Percentiles rank a stretch among this genome's conserved stretches.
Evolutionary conservation across 352 stramenopile species (phyloP).

Genomic region (Hyaloperonospora brassicae): DNA sequence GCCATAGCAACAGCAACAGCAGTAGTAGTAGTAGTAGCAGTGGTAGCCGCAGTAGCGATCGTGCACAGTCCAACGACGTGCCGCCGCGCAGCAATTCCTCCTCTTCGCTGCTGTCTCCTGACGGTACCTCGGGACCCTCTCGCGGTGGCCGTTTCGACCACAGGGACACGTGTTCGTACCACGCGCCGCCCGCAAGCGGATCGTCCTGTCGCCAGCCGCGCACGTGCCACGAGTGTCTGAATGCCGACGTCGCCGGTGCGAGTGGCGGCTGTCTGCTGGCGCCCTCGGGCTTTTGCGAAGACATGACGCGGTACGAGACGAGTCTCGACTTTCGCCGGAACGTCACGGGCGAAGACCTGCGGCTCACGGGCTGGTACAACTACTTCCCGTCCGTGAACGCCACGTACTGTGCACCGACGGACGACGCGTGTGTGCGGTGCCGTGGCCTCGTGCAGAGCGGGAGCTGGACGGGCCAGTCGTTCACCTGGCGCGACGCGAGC

Average conservation of each 20-base stretch:
- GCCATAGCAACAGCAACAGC: conserved; percentile 9
- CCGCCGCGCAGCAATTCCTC: conserved; percentile 3
- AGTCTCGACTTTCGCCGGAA: conserved; percentile 54
- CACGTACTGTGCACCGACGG: conserved; percentile 48
- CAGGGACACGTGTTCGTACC: conserved; percentile 62
- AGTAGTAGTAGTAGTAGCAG: conserved; percentile 6
- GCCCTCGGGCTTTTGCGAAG: conserved; percentile 46
- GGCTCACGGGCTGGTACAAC: conserved; percentile 40
- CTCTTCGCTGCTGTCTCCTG: conserved; percentile 15
- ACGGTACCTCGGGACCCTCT: conserved; percentile 21
- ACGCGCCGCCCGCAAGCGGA: conserved; percentile 24
- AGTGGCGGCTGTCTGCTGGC: conserved; percentile 46
- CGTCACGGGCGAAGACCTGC: conserved; percentile 28
- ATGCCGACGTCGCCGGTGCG: conserved; percentile 28
- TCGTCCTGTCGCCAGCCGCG: conserved; percentile 46
- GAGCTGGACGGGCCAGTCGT: conserved; percentile 13
- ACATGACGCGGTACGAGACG: conserved; percentile 42
- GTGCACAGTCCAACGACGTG: conserved; percentile 3
- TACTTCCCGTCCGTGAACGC: conserved; percentile 59
- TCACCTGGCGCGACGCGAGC: conserved; percentile 13
- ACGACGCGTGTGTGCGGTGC: conserved; percentile 49
- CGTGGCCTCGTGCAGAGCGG: conserved; percentile 27
- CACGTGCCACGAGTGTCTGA: conserved; percentile 67
- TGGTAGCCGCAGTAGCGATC: conserved; percentile 11
- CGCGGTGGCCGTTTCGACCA: conserved; percentile 36